phyloP scores from a whole-genome alignment of 441 rosid species.

The Codiaeum variegatum region DNA sequence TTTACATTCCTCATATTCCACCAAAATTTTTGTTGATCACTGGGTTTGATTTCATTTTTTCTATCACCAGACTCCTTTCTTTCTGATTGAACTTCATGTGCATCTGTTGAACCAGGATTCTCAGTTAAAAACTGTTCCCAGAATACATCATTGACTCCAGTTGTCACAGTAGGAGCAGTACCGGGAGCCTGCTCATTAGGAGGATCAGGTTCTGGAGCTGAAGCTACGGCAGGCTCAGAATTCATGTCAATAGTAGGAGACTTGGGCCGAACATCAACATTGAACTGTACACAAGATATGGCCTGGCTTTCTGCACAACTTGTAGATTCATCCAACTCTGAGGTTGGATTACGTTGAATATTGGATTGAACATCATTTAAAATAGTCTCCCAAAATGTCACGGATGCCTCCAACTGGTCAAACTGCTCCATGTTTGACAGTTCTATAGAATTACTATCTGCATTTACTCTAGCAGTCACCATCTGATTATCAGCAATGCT shows the following conservation, averaged over 20 bases:
- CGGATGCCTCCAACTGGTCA: constrained; percentile 61
- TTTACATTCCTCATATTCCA: constrained; percentile 62
- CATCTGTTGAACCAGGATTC: constrained; percentile 67
- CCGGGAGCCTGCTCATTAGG: constrained; percentile 36
- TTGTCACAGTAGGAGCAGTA: constrained; percentile 31
- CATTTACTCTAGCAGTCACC: constrained; percentile 29
- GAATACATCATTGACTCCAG: constrained; percentile 79
- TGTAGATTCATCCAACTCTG: constrained; percentile 70
- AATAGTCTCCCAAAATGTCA: constrained; percentile 68
- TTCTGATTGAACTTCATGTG: constrained; percentile 67
- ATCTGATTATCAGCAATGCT: constrained; percentile 39
- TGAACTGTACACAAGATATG: constrained; percentile 49
- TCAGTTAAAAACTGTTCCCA: constrained; percentile 95
- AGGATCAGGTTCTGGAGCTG: constrained; percentile 32
- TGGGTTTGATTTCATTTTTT: constrained; percentile 43
- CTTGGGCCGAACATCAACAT: constrained; percentile 40
- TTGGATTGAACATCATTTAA: constrained; percentile 35
- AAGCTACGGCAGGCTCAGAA: constrained; percentile 48
- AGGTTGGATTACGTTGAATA: constrained; percentile 28
- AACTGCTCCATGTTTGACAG: constrained; percentile 41
- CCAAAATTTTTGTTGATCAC: constrained; percentile 54
- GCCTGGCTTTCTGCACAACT: constrained; percentile 69
- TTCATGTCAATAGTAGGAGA: constrained; percentile 83
- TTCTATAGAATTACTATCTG: constrained; percentile 30
- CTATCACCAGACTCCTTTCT: constrained; percentile 50